phyloP scores from a whole-genome alignment of 2,329 filamentous ascomycete species.

The Botryotinia narcissicola region DNA sequence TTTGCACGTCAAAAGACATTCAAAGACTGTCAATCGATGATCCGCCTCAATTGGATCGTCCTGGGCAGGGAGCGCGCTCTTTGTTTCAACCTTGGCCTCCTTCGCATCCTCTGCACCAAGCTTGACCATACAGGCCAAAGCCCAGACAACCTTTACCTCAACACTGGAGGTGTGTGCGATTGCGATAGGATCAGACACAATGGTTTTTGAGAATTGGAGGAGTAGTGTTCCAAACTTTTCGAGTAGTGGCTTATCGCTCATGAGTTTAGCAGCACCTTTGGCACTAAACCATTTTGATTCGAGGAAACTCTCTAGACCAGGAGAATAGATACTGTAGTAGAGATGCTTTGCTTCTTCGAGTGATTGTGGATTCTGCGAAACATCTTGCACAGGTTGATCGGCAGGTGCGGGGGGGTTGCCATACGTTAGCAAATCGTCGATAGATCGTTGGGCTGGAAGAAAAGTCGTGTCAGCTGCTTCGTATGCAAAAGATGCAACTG shows the following conservation, averaged over 20 bases:
- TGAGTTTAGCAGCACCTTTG: slow-evolving; percentile 43
- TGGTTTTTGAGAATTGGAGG: slow-evolving; percentile 48
- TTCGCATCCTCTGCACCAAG: slow-evolving; percentile 35
- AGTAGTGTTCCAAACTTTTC: slow-evolving; percentile 67
- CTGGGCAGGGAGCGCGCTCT: slow-evolving; percentile 46
- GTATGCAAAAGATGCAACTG: slow-evolving; percentile 35
- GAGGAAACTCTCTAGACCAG: slow-evolving; percentile 70
- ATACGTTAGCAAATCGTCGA: slow-evolving; percentile 67
- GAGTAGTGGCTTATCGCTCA: slow-evolving; percentile 57
- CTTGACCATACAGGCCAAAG: slow-evolving; percentile 49
- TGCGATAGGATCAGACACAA: slow-evolving; percentile 49
- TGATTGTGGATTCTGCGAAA: slow-evolving; percentile 44
- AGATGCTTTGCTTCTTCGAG: slow-evolving; percentile 68
- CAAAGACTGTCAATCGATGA: slow-evolving; percentile 71
- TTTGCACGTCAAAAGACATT: slow-evolving; percentile 72
- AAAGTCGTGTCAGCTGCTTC: slow-evolving; percentile 46
- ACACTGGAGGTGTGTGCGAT: slow-evolving; percentile 54
- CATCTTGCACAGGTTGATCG: slow-evolving; percentile 47
- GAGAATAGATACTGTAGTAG: slow-evolving; percentile 74
- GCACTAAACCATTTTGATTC: slow-evolving; percentile 80
- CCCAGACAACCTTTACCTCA: slow-evolving; percentile 60
- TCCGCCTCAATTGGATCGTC: slow-evolving; percentile 63
- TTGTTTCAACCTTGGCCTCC: slow-evolving; percentile 35
- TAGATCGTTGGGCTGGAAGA: slow-evolving; percentile 60
- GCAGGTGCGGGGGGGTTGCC: slow-evolving; percentile 58